Evolutionary conservation across 345 rosid genomes (phyloP), one percentile per base, ranked within the genome.

Genomic region (Ailanthus altissimus): DNA sequence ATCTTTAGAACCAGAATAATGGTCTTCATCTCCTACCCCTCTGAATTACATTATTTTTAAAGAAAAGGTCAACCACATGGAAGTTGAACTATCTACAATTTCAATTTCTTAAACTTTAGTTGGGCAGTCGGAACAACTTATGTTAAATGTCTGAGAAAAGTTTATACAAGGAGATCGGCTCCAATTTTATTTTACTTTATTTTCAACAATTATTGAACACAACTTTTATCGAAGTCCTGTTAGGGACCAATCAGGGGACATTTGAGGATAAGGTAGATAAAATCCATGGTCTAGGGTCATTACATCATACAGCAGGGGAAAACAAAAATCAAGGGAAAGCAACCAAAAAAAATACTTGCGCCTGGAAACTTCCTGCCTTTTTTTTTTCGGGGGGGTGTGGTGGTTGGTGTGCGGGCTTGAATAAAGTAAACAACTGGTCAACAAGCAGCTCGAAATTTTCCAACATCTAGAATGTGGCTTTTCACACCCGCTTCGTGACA

Each of bases 321-420:
- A n/a, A n/a, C n/a, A 42, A 40, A 18, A 40, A 65, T 40, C 8
- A 14, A 40, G 1, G 25, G 32, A 43, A 71, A 56, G 47, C 50
- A 38, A 5, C 14, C 57, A 60, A 26, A 18, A 13, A 1, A 45
- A 16, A 43, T 9, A 4, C 2, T 8, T 4, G 13, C 0, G 13
- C 23, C 78, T 59, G 47, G 79, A 78, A 78, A 53, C 66, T 75
- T 82, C 84, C 65, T 5, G 15, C 49, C 8, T 20, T 4, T 56
- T 74, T 50, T 74, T 38, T 75, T 14, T n/a, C n/a, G n/a, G n/a
- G n/a, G n/a, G n/a, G n/a, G n/a, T n/a, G n/a, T n/a, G n/a, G n/a
- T n/a, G n/a, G n/a, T n/a, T n/a, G n/a, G n/a, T n/a, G n/a, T n/a
- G n/a, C n/a, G n/a, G n/a, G n/a, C n/a, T n/a, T 8, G 20, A 40